Base-by-base conservation (phyloP, 345 rosid genomes). In the Trapa incisa region DNA sequence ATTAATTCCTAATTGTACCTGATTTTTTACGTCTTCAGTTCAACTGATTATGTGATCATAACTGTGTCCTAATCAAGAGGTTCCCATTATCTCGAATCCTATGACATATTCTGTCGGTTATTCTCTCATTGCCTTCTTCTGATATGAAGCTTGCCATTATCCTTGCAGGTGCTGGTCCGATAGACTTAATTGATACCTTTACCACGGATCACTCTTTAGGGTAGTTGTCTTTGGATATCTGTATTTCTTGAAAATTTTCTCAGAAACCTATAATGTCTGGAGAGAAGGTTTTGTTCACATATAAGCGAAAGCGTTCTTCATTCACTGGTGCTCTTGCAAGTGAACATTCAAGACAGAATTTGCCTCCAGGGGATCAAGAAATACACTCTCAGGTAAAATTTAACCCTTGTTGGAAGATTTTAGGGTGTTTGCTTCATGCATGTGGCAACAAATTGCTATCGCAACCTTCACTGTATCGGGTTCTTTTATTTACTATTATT, bases 251-350 rank as follows among this genome's bases (percentile, higher is more conserved):
- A 45, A 58, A 36, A 43, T 22, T 56, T 22, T 67, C 47, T 41
- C 57, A 70, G 50, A 57, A 60, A 71, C 66, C 62, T 62, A 58
- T 65, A 68, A 80, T 80, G 81, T 72, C 75, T 48, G 72, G 70
- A 54, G 60, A 68, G 57, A 77, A 75, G 77, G 74, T 75, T 39
- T 64, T 68, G 64, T 65, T 77, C 41, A 80, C 84, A 50, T 80
- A 80, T 71, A 75, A 73, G 77, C 71, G 84, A 69, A 80, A 75
- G 74, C 64, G 76, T 39, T 58, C 71, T 39, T 65, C 75, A 68
- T 45, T 68, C 8, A 66, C 72, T 35, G 13, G 50, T 64, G 48
- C 57, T 16, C 58, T 67, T 71, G 67, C 60, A 43, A 53, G 65
- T 16, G 64, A 61, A 71, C 42, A 69, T 71, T 70, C 69, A 47